phyloP scores from a whole-genome alignment of 2,329 filamentous ascomycete genomes.

The Colletotrichum kahawae region DNA sequence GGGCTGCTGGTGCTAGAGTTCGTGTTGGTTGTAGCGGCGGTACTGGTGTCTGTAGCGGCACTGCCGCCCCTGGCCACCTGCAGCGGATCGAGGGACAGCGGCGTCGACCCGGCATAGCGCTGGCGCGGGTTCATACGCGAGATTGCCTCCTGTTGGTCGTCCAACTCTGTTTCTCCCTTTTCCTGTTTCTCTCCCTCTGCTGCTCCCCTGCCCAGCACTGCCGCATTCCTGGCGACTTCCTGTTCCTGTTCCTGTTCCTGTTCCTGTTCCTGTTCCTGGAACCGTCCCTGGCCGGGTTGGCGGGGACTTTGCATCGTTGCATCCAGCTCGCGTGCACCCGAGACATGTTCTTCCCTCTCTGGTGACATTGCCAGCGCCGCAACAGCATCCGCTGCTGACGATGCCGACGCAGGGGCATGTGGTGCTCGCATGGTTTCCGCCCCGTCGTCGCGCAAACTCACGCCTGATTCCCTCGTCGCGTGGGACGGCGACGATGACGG shows the following conservation, averaged over 20 bases:
- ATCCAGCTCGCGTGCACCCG: slow-evolving; percentile 10
- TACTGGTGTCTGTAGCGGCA: not conserved
- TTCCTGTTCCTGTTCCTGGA: not conserved
- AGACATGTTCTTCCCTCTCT: slow-evolving; percentile 14
- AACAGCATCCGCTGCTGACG: not conserved
- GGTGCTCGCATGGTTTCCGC: not conserved
- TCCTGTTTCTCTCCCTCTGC: not conserved
- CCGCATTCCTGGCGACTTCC: not conserved
- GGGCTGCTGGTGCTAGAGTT: not conserved
- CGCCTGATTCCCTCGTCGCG: not conserved
- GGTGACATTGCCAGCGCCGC: not conserved
- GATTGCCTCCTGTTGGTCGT: not conserved
- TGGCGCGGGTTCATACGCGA: slow-evolving; percentile 10
- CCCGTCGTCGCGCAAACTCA: not conserved
- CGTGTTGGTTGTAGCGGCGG: not conserved
- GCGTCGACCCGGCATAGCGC: slow-evolving; percentile 22
- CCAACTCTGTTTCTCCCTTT: not conserved
- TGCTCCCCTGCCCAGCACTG: not conserved
- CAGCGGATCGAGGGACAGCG: slow-evolving; percentile 19
- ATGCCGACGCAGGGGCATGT: not conserved
- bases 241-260: not conserved
- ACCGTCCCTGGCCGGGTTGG: not conserved
- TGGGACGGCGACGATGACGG: not conserved
- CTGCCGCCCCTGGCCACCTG: slow-evolving; percentile 11
- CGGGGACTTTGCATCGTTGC: not conserved